Evolutionary conservation across 805 yeast species (phyloP).

Genomic region (Spathaspora arborariae): DNA sequence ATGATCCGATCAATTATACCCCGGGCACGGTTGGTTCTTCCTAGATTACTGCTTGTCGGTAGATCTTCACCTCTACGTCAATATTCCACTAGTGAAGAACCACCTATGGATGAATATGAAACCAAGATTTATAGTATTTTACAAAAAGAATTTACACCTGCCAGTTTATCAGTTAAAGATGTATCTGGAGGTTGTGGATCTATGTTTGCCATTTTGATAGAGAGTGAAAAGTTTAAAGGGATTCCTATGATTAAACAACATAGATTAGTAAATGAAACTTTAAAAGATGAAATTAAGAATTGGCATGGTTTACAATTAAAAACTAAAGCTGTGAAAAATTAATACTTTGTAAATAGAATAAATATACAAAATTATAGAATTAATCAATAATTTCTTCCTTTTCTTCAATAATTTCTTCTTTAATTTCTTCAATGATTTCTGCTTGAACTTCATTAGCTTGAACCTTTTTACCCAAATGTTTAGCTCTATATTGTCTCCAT

Average conservation of each 20-base stretch:
- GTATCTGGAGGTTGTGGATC: slow-evolving; percentile 96
- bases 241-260: slow-evolving; percentile 87
- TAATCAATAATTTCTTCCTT: slow-evolving; percentile 64
- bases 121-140: slow-evolving; percentile 56
- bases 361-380: neutral
- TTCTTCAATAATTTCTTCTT: slow-evolving; percentile 71
- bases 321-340: slow-evolving; percentile 41
- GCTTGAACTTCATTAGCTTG: slow-evolving; percentile 47
- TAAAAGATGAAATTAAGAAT: slow-evolving; percentile 78
- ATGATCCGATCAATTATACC: neutral
- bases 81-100: slow-evolving; percentile 3
- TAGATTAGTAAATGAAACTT: slow-evolving; percentile 73
- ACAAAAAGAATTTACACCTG: slow-evolving; percentile 55
- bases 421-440: slow-evolving; percentile 65
- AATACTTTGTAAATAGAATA: neutral
- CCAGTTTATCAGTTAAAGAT: slow-evolving; percentile 64
- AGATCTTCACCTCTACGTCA: neutral
- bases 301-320: slow-evolving; percentile 95
- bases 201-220: slow-evolving; percentile 86
- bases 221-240: slow-evolving; percentile 72
- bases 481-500: slow-evolving; percentile 78
- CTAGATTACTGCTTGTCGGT: neutral
- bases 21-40: neutral
- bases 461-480: slow-evolving; percentile 29
- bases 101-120: slow-evolving; percentile 63